phyloP scores from a whole-genome alignment of 768 basidiomycete species.

The Tylopilus sp. region DNA sequence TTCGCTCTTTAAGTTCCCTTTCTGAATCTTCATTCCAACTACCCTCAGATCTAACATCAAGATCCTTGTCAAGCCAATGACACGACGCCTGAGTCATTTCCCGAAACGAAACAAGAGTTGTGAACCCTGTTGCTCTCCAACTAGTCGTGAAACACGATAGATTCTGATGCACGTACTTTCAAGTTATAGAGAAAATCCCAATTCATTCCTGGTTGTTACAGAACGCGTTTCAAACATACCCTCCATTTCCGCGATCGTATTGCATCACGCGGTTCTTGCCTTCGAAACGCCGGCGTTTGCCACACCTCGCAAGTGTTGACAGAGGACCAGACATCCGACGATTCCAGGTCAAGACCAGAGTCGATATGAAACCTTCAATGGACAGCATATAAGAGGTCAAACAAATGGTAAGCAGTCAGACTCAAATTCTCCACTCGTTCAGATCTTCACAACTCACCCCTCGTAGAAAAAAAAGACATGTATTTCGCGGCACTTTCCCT shows the following conservation, averaged over 20 bases:
- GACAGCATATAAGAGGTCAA: constrained; percentile 5
- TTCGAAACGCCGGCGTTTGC: background rate
- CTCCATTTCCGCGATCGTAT: background rate
- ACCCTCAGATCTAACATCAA: too few relatives aligned
- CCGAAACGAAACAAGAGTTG: background rate
- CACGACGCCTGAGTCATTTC: background rate
- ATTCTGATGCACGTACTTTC: background rate
- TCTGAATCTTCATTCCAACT: too few relatives aligned
- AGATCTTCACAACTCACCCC: background rate
- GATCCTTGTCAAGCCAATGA: too few relatives aligned
- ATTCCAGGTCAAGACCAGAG: background rate
- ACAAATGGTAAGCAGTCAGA: background rate
- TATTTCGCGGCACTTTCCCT: background rate
- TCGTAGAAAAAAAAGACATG: constrained; percentile 1
- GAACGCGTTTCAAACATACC: background rate
- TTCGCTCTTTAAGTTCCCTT: too few relatives aligned
- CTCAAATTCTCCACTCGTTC: background rate
- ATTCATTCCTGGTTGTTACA: background rate
- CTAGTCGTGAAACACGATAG: background rate
- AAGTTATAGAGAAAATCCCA: too few relatives aligned
- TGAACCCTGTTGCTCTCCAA: background rate
- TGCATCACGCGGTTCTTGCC: background rate
- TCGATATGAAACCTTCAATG: background rate
- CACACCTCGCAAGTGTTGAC: background rate
- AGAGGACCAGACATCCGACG: too few relatives aligned